These are phyloP conservation scores for Termitomyces bulborhizus DNA, from an alignment of 768 basidiomycete genomes.

Conservation along the genomic window DNA sequence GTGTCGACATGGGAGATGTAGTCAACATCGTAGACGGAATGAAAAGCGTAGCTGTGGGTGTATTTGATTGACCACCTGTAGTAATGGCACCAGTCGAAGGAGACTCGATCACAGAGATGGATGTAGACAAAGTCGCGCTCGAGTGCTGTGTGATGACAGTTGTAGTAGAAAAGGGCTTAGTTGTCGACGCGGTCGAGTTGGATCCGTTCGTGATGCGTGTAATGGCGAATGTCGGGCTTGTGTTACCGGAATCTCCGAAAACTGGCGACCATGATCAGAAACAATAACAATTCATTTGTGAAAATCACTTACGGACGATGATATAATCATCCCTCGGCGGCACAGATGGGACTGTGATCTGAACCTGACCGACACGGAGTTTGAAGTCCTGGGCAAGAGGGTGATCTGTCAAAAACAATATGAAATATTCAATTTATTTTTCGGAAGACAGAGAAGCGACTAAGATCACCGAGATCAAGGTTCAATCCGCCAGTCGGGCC, in stretches of 20 bases:
- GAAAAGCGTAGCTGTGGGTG: not conserved
- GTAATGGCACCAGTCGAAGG: constrained; percentile 1
- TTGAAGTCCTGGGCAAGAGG: constrained; percentile 55
- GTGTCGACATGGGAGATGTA: constrained; percentile 4
- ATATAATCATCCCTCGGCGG: constrained; percentile 42
- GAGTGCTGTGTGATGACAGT: constrained; percentile 4
- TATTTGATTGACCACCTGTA: constrained; percentile 20
- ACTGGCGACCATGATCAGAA: constrained; percentile 30
- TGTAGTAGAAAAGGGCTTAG: not conserved
- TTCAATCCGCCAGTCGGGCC: constrained; percentile 39
- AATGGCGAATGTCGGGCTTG: constrained; percentile 56
- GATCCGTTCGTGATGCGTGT: constrained; percentile 32
- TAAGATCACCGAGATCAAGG: constrained; percentile 39
- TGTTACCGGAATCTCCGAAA: constrained; percentile 63
- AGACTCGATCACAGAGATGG: constrained; percentile 16
- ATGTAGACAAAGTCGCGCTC: constrained; percentile 14
- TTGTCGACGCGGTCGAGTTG: constrained; percentile 14
- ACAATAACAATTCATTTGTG: not conserved
- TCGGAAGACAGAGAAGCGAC: not conserved
- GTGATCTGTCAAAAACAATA: constrained; percentile 29
- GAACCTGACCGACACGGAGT: constrained; percentile 40
- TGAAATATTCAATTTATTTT: not conserved
- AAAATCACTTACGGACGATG: constrained; percentile 50
- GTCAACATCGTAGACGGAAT: not conserved
- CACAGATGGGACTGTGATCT: constrained; percentile 48